Evolutionary conservation across 257 asterid species (phyloP).

Genomic region (Hygrophila difformis): DNA sequence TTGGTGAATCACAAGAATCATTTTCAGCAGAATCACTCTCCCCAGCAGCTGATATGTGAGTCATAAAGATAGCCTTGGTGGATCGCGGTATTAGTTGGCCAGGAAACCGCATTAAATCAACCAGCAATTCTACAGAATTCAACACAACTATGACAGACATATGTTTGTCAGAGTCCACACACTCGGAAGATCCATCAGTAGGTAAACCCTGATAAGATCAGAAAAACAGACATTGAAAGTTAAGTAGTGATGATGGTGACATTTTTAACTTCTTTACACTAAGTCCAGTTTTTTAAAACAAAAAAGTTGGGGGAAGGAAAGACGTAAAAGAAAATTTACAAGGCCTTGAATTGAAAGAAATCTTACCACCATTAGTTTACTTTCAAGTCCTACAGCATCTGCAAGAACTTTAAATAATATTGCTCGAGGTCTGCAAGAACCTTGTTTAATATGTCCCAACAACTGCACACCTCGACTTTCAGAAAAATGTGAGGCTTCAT

Average conservation of each 20-base stretch:
- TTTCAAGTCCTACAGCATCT: conserved; percentile 91
- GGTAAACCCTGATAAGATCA: conserved; percentile 79
- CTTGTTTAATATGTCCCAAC: conserved; percentile 88
- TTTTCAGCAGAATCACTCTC: conserved; percentile 99
- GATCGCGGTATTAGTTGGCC: conserved; percentile 86
- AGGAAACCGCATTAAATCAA: conserved; percentile 86
- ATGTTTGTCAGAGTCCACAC: conserved; percentile 82
- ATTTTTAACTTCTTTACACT: no score
- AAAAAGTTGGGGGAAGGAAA: no score
- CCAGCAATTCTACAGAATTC: conserved; percentile 71
- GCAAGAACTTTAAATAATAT: conserved; percentile 94
- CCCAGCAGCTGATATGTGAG: conserved; percentile 85
- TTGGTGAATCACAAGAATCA: conserved; percentile 98
- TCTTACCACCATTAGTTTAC: conserved; percentile 87
- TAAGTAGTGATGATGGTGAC: no score
- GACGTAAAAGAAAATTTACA: conserved; percentile 12
- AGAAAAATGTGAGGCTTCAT: conserved; percentile 48
- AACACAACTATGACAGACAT: conserved; percentile 81
- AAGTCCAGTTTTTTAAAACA: no score
- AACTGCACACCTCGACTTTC: conserved; percentile 69
- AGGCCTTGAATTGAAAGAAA: conserved; percentile 6
- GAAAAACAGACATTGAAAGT: conserved; percentile 13
- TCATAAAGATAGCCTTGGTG: conserved; percentile 73
- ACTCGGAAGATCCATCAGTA: conserved; percentile 72
- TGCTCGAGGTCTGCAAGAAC: conserved; percentile 94